Percentiles rank a stretch among this genome's conserved stretches.
These are phyloP conservation scores for Allium sativum DNA, from an alignment of 106 monocot genomes.

Conservation along the genomic window DNA sequence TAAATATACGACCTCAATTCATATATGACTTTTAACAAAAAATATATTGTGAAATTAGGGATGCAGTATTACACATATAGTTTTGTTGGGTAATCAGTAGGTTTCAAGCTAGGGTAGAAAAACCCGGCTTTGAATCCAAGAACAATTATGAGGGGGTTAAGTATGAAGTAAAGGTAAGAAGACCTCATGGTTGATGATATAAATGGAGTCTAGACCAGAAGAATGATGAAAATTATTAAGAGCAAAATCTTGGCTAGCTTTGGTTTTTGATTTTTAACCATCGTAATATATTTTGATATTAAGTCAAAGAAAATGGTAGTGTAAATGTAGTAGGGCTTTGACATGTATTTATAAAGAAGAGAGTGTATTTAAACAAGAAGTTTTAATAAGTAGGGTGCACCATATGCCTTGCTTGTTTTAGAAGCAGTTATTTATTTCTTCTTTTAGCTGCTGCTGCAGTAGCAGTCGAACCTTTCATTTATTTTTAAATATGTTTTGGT, in stretches of 20 bases:
- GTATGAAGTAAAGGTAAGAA: constrained; percentile 65
- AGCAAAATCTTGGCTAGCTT: constrained; percentile 36
- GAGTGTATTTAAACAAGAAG: neutral
- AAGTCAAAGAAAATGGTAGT: too few species aligned
- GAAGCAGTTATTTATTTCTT: too few species aligned
- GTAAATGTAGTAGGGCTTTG: too few species aligned
- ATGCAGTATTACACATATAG: too few species aligned
- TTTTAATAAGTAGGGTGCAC: too few species aligned
- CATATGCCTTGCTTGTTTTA: too few species aligned
- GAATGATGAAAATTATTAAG: constrained; percentile 31
- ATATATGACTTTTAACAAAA: too few species aligned
- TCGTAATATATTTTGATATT: neutral
- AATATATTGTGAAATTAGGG: too few species aligned
- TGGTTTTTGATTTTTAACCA: constrained; percentile 23
- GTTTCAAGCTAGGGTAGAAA: constrained; percentile 17
- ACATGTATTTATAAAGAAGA: constrained; percentile 5
- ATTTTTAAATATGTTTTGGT: too few species aligned
- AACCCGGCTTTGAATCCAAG: constrained; percentile 55
- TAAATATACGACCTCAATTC: too few species aligned
- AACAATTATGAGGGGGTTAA: constrained; percentile 66
- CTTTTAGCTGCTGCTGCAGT: too few species aligned
- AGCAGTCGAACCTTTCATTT: too few species aligned
- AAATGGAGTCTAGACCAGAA: constrained; percentile 39
- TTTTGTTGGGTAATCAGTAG: constrained; percentile 15
- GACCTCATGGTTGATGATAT: constrained; percentile 36